Evolutionary conservation across 1,139 yeast genomes (phyloP).

Genomic region (Taiozyma sp.): DNA sequence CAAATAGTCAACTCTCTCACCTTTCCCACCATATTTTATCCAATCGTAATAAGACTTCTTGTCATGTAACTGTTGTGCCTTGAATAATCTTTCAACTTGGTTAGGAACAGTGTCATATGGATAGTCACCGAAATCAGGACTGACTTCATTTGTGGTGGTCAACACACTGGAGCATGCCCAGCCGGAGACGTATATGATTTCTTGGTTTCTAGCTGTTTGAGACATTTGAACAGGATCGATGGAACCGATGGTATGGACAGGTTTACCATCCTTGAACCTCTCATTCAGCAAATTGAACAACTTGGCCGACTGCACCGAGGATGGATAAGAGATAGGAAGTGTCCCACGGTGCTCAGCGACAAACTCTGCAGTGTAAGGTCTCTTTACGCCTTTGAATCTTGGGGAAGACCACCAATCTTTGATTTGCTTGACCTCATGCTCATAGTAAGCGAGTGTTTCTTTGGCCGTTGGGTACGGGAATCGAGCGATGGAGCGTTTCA

Average conservation of each 20-base stretch:
- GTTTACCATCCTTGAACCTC: conserved; percentile 37
- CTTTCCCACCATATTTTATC: conserved; percentile 24
- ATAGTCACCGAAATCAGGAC: conserved; percentile 58
- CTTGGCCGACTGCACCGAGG: conserved; percentile 52
- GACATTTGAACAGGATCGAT: conserved; percentile 62
- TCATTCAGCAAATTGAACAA: conserved; percentile 40
- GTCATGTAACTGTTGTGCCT: conserved; percentile 54
- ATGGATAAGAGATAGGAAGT: conserved; percentile 40
- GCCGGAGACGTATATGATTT: conserved; percentile 57
- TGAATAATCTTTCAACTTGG: conserved; percentile 55
- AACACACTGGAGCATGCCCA: conserved; percentile 33
- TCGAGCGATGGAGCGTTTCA: not conserved
- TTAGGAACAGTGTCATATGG: conserved; percentile 67
- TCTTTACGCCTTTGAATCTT: conserved; percentile 42
- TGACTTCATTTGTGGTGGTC: conserved; percentile 55
- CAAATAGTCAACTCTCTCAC: conserved; percentile 39
- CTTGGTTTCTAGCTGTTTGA: conserved; percentile 42
- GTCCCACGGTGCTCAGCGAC: conserved; percentile 52
- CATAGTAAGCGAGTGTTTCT: not conserved
- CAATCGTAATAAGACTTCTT: conserved; percentile 42
- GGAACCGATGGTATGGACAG: conserved; percentile 56
- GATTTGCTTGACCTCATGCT: not conserved
- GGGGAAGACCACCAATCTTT: conserved; percentile 45
- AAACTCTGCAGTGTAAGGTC: conserved; percentile 50
- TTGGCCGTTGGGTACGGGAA: conserved; percentile 2